Evolutionary conservation across 805 yeast genomes (phyloP).

Genomic region (Komagataella kurtzmanii): DNA sequence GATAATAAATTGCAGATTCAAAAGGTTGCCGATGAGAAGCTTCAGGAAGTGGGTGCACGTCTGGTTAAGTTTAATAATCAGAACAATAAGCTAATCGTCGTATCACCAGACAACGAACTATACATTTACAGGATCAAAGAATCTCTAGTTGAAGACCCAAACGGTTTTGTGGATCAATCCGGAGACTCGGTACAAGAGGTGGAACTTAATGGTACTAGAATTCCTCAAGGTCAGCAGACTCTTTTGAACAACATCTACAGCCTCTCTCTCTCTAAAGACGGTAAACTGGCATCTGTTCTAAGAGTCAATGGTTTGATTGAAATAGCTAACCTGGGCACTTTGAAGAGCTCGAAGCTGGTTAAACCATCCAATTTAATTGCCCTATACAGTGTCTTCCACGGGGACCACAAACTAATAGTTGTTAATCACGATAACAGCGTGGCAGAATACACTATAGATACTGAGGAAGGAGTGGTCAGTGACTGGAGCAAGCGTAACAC

Average conservation of each 20-base stretch:
- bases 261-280: conserved; percentile 32
- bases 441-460: conserved; percentile 43
- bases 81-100: conserved; percentile 29
- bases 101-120: conserved; percentile 52
- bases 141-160: conserved; percentile 14
- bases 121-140: conserved; percentile 13
- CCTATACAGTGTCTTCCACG: conserved; percentile 46
- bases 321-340: conserved; percentile 19
- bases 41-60: conserved; percentile 40
- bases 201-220: conserved; percentile 18
- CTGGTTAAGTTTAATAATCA: conserved; percentile 30
- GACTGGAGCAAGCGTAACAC: conserved; percentile 73
- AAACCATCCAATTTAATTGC: conserved; percentile 41
- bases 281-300: conserved; percentile 10
- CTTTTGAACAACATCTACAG: conserved; percentile 32
- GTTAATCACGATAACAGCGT: conserved; percentile 66
- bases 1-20: conserved; percentile 26
- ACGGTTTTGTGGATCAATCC: conserved; percentile 19
- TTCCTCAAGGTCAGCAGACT: conserved; percentile 24
- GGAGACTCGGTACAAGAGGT: conserved; percentile 24
- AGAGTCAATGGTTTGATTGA: conserved; percentile 44
- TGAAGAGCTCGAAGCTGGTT: conserved; percentile 29
- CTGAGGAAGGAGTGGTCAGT: conserved; percentile 28
- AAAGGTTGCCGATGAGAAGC: conserved; percentile 32
- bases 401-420: conserved; percentile 37